Percentiles rank a stretch among this genome's conserved stretches.
These are phyloP conservation scores for Carallia brachiata DNA, from an alignment of 345 rosid species.

Conservation along the genomic window DNA sequence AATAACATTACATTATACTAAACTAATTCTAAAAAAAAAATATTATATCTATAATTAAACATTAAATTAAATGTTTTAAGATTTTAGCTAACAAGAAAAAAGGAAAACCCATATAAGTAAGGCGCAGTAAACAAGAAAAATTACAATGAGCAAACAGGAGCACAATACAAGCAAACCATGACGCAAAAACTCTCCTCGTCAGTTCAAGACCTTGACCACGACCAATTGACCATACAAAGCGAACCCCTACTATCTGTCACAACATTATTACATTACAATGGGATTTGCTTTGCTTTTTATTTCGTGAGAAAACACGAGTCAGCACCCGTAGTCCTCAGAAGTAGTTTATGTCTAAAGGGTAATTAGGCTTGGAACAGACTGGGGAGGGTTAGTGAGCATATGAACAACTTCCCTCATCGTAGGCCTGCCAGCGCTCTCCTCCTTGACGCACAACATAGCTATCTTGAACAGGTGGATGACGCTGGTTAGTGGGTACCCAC, in stretches of 20 bases:
- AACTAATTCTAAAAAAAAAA: no score
- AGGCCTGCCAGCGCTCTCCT: slow-evolving; percentile 62
- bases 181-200: not conserved
- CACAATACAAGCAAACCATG: no score
- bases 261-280: slow-evolving; percentile 17
- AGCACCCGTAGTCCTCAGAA: not conserved
- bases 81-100: no score
- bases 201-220: not conserved
- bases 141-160: no score
- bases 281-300: slow-evolving; percentile 2
- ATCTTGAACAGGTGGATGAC: slow-evolving; percentile 72
- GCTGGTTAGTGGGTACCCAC: slow-evolving; percentile 50
- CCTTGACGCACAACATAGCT: slow-evolving; percentile 78
- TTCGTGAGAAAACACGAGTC: not conserved
- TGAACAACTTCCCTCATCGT: slow-evolving; percentile 94
- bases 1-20: no score
- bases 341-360: slow-evolving; percentile 16
- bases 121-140: no score
- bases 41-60: no score
- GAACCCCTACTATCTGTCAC: not conserved
- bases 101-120: no score
- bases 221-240: not conserved
- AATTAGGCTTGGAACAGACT: slow-evolving; percentile 41
- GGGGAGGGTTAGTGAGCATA: slow-evolving; percentile 63
- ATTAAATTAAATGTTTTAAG: no score